These are phyloP conservation scores for Pseudogymnoascus sp. DNA, from an alignment of 2,329 filamentous ascomycete genomes.

Conservation along the genomic window DNA sequence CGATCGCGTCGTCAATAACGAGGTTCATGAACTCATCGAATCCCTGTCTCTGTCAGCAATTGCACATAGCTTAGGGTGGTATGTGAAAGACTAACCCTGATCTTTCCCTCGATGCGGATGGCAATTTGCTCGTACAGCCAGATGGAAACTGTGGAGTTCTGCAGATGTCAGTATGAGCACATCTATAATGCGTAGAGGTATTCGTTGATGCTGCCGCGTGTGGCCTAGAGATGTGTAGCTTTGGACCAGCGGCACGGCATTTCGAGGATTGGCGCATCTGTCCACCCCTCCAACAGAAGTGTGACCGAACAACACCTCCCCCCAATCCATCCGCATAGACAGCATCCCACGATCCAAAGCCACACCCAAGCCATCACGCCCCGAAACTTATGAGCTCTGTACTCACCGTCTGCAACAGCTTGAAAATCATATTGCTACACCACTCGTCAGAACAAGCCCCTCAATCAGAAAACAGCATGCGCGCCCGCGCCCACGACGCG, in stretches of 20 bases:
- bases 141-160: conserved; percentile 73
- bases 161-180: conserved; percentile 21
- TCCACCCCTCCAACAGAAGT: neutral
- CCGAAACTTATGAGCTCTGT: conserved; percentile 16
- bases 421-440: conserved; percentile 82
- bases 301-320: neutral
- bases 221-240: neutral
- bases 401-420: conserved; percentile 61
- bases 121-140: conserved; percentile 96
- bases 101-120: conserved; percentile 93
- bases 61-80: neutral
- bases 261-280: neutral
- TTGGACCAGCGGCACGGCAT: neutral
- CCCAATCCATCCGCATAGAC: neutral
- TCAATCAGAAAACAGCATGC: neutral
- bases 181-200: conserved; percentile 17
- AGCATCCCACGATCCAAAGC: neutral
- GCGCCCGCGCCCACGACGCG: neutral
- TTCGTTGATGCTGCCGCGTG: neutral
- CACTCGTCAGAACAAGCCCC: neutral
- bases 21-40: conserved; percentile 99
- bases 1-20: conserved; percentile 89
- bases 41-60: conserved; percentile 48
- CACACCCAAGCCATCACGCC: neutral
- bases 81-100: conserved; percentile 56